These are phyloP conservation scores for Pseudodiploospora longispora DNA, from an alignment of 2,329 filamentous ascomycete species.

Conservation along the genomic window DNA sequence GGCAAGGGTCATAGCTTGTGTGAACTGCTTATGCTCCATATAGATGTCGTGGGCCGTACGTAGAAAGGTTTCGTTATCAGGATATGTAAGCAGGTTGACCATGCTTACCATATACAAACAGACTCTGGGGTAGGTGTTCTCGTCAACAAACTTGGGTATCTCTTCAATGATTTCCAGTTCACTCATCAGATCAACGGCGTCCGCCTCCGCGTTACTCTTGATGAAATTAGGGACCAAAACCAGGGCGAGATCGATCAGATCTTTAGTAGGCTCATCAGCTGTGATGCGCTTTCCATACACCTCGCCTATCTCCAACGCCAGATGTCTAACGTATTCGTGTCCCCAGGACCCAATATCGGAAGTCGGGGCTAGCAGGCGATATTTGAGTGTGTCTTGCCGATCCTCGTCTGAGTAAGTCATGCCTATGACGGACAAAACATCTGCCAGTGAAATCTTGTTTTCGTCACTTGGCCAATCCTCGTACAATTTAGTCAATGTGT, in stretches of 20 bases:
- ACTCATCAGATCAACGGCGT: conserved; percentile 93
- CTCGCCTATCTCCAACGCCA: conserved; percentile 91
- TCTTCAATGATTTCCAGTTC: conserved; percentile 96
- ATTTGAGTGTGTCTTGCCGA: conserved; percentile 91
- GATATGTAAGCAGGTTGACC: conserved; percentile 95
- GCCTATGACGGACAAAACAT: conserved; percentile 92
- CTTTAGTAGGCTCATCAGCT: conserved; percentile 73
- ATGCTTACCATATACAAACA: conserved; percentile 99
- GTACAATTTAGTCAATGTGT: conserved; percentile 78
- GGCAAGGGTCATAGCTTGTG: conserved; percentile 87
- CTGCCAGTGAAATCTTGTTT: conserved; percentile 83
- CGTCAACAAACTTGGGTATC: conserved; percentile 81
- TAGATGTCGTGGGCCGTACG: conserved; percentile 91
- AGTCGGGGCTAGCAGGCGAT: conserved; percentile 79
- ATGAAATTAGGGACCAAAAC: conserved; percentile 89
- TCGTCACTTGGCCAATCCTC: conserved; percentile 79
- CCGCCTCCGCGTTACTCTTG: conserved; percentile 94
- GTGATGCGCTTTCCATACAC: conserved; percentile 84
- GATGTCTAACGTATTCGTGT: conserved; percentile 93
- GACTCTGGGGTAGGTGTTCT: conserved; percentile 86
- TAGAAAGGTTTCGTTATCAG: conserved; percentile 93
- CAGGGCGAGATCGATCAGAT: conserved; percentile 77
- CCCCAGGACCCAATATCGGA: conserved; percentile 96
- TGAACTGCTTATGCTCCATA: conserved; percentile 82
- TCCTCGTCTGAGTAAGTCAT: conserved; percentile 99